Base-by-base conservation (phyloP, 116 monocot species). In the Trichopus zeylanicus region DNA sequence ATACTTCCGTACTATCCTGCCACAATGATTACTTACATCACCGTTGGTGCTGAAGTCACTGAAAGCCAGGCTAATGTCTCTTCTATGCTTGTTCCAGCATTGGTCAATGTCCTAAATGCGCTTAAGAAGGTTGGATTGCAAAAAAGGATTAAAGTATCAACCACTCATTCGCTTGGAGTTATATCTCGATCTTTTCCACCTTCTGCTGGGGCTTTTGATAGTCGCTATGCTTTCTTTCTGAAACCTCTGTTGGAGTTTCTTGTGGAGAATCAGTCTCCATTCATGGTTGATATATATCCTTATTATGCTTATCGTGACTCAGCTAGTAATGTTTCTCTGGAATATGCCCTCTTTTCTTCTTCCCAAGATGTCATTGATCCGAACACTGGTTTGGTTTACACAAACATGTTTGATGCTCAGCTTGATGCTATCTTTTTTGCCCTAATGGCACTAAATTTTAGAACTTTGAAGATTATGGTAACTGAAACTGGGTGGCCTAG, bases 361-460 rank as follows among this genome's bases (percentile, higher is more conserved):
- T 67, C 89, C 31, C 52, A 71, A 24, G 89, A 78, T 56, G 89
- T 94, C 51, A 86, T 94, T 55, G 94, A 94, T 63, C 94, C 85
- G 10, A 94, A 94, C 71, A 94, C 94, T 29, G 94, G 94, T 37
- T 64, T 94, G 55, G 83, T 94, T 33, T 94, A 94, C 51, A 78
- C 85, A 3, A 94, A 86, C 70, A 80, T 94, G 89, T 86, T 89
- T 55, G 93, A 94, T 66, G 93, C 93, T 2, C 93, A 94, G 54
- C 26, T 94, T 27, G 93, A 94, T 66, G 75, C 93, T 48, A 68
- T 94, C 16, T 86, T 66, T 53, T 94, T 78, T 35, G 94, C 89
- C 4, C 67, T 94, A 0, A 81, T 75, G 78, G 89, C 75, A 10
- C 53, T 94, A 4, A 94, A 89, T 57, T 94, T 74, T 51, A 89